Evolutionary conservation across 441 rosid species (phyloP).

Genomic region (Corymbia citriodora): DNA sequence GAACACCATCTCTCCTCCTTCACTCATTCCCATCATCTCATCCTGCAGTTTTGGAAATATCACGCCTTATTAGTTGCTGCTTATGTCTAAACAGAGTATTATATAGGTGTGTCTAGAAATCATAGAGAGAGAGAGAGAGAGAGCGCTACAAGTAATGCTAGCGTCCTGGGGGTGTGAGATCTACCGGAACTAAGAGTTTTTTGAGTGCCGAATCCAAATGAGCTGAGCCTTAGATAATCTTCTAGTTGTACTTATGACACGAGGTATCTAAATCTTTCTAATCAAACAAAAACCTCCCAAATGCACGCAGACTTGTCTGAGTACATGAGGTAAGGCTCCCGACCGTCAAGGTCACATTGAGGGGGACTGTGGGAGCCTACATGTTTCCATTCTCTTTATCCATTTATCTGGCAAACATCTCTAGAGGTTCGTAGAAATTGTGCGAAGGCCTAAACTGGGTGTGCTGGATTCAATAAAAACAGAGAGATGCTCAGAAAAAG

Average conservation of each 20-base stretch:
- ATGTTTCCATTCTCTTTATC: neutral
- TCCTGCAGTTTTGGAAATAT: constrained; percentile 15
- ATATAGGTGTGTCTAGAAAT: neutral
- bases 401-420: neutral
- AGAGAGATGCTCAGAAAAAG: neutral
- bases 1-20: constrained; percentile 6
- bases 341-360: neutral
- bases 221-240: neutral
- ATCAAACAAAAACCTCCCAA: neutral
- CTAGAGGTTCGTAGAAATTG: neutral
- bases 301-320: neutral
- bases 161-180: neutral
- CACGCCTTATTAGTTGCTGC: neutral
- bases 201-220: neutral
- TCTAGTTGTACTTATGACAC: neutral
- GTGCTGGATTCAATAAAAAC: neutral
- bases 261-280: neutral
- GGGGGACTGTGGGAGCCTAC: neutral
- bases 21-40: constrained; percentile 8
- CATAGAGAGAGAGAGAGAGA: neutral
- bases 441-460: neutral
- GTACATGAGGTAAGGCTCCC: neutral
- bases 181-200: neutral
- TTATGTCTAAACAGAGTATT: neutral
- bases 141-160: neutral